A percentile compares a stretch with the other conserved stretches of the same genome.
Conservation (phyloP, 2,329 filamentous ascomycete genomes). For the Colletotrichum neosansevieriae region DNA sequence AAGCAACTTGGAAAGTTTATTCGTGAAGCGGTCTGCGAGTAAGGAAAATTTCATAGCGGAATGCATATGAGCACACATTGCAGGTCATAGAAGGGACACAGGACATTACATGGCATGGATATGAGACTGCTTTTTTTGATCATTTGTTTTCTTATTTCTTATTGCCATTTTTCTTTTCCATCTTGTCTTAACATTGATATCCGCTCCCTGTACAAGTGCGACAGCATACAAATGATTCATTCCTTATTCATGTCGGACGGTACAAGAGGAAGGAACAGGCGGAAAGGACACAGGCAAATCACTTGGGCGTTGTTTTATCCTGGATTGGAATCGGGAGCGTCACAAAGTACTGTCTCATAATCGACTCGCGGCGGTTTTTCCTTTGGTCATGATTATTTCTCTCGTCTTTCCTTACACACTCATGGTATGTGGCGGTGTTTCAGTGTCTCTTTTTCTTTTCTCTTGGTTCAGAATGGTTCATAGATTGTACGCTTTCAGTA, state of each 20-base stretch:
- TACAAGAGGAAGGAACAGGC: background rate
- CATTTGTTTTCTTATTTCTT: slow-evolving; percentile 25
- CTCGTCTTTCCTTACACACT: slow-evolving; percentile 31
- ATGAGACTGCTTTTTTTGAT: slow-evolving; percentile 30
- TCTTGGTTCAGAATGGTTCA: slow-evolving; percentile 29
- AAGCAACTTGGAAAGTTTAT: slow-evolving; percentile 52
- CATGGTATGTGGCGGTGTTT: slow-evolving; percentile 37
- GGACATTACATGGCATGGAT: slow-evolving; percentile 37
- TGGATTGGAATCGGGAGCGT: slow-evolving; percentile 11
- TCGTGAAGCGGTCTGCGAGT: slow-evolving; percentile 49
- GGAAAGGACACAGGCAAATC: slow-evolving; percentile 19
- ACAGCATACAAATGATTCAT: slow-evolving; percentile 35
- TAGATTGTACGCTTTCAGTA: slow-evolving; percentile 37
- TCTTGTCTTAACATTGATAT: slow-evolving; percentile 39
- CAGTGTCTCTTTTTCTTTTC: slow-evolving; percentile 21
- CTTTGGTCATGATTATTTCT: slow-evolving; percentile 26
- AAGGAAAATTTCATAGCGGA: slow-evolving; percentile 29
- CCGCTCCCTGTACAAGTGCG: slow-evolving; percentile 38
- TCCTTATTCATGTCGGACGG: slow-evolving; percentile 26
- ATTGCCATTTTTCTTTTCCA: slow-evolving; percentile 27
- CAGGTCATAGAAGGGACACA: slow-evolving; percentile 39
- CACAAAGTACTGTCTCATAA: slow-evolving; percentile 36
- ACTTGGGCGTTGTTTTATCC: slow-evolving; percentile 25
- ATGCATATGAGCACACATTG: slow-evolving; percentile 29
- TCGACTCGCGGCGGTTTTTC: slow-evolving; percentile 6